Percentiles rank a stretch among this genome's conserved stretches.
Conservation (phyloP, 1,139 yeast species). For the Sugiyamaella castrensis region DNA sequence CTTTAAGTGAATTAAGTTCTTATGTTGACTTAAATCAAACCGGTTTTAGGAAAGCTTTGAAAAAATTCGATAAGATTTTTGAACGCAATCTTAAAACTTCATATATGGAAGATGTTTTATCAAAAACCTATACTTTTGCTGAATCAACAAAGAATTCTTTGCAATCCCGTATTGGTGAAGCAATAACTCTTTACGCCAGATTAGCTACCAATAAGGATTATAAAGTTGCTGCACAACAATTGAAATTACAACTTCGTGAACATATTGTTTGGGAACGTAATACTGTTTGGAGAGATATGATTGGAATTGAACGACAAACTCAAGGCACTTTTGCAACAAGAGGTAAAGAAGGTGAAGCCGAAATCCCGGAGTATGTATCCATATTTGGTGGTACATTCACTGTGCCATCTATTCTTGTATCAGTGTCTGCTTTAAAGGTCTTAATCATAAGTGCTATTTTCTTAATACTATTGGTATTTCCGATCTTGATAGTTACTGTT, state of each 20-base stretch:
- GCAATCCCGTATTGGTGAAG: conserved; percentile 47
- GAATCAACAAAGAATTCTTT: conserved; percentile 46
- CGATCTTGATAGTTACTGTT: conserved; percentile 53
- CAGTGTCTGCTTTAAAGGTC: conserved; percentile 32
- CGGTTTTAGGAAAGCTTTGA: conserved; percentile 84
- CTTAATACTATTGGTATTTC: conserved; percentile 51
- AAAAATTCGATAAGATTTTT: conserved; percentile 84
- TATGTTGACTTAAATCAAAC: conserved; percentile 78
- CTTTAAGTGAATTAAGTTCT: conserved; percentile 78
- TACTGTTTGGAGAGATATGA: conserved; percentile 96
- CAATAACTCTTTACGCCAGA: conserved; percentile 51
- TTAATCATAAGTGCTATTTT: conserved; percentile 47
- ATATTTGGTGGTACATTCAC: conserved; percentile 7
- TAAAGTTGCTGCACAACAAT: conserved; percentile 59
- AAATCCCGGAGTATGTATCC: conserved; percentile 7
- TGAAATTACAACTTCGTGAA: conserved; percentile 76
- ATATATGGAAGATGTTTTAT: conserved; percentile 39
- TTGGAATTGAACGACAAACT: conserved; percentile 75
- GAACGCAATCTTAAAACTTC: conserved; percentile 55
- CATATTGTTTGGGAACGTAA: conserved; percentile 96
- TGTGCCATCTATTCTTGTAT: conserved; percentile 26
- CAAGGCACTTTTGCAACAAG: conserved; percentile 34
- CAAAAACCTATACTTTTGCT: conserved; percentile 46
- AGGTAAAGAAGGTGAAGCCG: conserved; percentile 8
- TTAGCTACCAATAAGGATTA: conserved; percentile 44